Conservation (phyloP, 805 yeast genomes). For the Ogataea philodendri region DNA sequence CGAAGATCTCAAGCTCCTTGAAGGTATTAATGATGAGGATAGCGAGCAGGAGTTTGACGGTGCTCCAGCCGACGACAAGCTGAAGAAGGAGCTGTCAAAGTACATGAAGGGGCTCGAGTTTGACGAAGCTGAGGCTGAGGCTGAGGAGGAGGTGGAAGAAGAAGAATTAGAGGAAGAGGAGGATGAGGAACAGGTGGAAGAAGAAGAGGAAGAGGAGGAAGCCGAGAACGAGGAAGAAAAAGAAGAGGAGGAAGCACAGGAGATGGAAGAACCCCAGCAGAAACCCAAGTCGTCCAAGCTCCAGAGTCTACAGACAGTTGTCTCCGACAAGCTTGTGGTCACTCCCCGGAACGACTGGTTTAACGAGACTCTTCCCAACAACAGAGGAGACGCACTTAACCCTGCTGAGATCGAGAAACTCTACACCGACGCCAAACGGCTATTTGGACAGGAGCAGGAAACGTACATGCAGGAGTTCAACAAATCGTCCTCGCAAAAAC, state of each 20-base stretch:
- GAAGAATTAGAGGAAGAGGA: constrained; percentile 41
- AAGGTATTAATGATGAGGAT: constrained; percentile 46
- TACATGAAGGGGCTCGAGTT: constrained; percentile 72
- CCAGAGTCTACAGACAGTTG: constrained; percentile 45
- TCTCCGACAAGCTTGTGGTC: constrained; percentile 53
- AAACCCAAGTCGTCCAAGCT: constrained; percentile 32
- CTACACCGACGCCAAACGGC: constrained; percentile 60
- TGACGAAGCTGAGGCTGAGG: constrained; percentile 39
- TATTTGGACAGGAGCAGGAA: constrained; percentile 69
- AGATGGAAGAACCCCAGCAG: too few species aligned
- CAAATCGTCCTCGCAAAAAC: constrained; percentile 73
- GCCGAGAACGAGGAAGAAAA: constrained; percentile 33
- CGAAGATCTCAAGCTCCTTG: constrained; percentile 67
- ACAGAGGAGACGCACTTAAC: constrained; percentile 37
- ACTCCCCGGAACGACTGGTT: constrained; percentile 77
- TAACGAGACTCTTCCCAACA: constrained; percentile 36
- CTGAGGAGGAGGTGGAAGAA: constrained; percentile 35
- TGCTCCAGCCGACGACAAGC: constrained; percentile 42
- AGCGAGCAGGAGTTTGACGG: constrained; percentile 53
- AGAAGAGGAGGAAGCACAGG: constrained; percentile 31
- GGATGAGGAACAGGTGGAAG: constrained; percentile 36
- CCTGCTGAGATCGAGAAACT: constrained; percentile 60
- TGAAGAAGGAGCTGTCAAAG: constrained; percentile 53
- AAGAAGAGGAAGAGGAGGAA: constrained; percentile 35
- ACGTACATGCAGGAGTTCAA: constrained; percentile 70